Evolutionary conservation across 2,329 filamentous ascomycete species (phyloP).

Genomic region (Pestalotiopsis sp.): DNA sequence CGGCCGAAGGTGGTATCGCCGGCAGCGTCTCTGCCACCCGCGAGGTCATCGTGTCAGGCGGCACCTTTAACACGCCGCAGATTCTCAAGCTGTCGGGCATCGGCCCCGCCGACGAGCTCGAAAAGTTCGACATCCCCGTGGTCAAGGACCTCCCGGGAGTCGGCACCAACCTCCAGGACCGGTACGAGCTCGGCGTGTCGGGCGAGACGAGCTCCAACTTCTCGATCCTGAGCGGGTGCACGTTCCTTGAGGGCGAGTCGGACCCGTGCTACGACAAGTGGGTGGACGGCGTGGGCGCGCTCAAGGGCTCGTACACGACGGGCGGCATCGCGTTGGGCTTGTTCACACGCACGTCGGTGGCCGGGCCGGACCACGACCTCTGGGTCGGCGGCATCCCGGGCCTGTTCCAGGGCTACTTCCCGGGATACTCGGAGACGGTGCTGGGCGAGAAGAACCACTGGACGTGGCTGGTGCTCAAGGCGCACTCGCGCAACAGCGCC

Average conservation of each 20-base stretch:
- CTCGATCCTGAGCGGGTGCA: constrained; percentile 29
- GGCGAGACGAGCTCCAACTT: constrained; percentile 38
- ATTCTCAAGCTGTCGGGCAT: constrained; percentile 47
- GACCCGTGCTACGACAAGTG: constrained; percentile 25
- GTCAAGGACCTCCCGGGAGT: constrained; percentile 45
- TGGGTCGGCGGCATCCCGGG: constrained; percentile 34
- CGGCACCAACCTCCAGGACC: constrained; percentile 39
- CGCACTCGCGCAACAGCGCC: neutral
- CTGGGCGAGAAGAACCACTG: neutral
- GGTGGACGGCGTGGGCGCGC: constrained; percentile 11
- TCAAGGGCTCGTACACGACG: constrained; percentile 27
- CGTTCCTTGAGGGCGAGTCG: constrained; percentile 26
- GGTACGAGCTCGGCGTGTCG: constrained; percentile 47
- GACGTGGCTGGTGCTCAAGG: neutral
- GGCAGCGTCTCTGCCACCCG: constrained; percentile 38
- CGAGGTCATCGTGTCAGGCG: constrained; percentile 52
- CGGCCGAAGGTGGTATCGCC: constrained; percentile 19
- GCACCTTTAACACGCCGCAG: constrained; percentile 54
- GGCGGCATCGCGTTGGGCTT: constrained; percentile 27
- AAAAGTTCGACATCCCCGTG: constrained; percentile 38
- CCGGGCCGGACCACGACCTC: constrained; percentile 22
- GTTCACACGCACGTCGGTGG: constrained; percentile 22
- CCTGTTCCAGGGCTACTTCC: constrained; percentile 35
- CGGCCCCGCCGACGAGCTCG: constrained; percentile 39
- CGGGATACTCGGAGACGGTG: constrained; percentile 24